Evolutionary conservation across 2,329 filamentous ascomycete genomes (phyloP), one percentile per base, ranked within the genome.

Genomic region (Pyrenophora tritici-repentis): DNA sequence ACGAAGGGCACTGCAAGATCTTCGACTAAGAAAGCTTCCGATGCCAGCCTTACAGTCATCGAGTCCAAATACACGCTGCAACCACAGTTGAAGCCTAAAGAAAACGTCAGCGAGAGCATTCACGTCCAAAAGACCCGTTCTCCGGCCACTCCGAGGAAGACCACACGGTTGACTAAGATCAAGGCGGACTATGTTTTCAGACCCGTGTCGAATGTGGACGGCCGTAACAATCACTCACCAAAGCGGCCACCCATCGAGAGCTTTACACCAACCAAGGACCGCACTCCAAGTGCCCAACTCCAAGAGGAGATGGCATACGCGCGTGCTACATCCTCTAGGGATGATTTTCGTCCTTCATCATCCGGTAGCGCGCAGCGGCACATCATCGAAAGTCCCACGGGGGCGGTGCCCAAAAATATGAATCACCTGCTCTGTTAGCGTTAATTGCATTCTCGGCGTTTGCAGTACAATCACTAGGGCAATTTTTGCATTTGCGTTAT

Each of bases 181-280:
- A 71, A 67, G 37, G 26, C 45, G 9, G 55, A 52, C 4, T 55
- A 50, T 8, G 53, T 61, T 14, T 68, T 73, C 62, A 53, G 52
- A 33, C 64, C 59, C 13, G 42, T 73, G 14, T 68, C 71, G 8
- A 53, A 61, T 12, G 60, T 59, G 6, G 67, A 70, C 32, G 48
- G 54, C n/a, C 67, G 70, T 20, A 68, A 68, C 59, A 73, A 74
- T 29, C 59, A 64, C 12, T 63, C 62, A 2, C 65, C 65, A 7
- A 53, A 61, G 20, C 62, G 66, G 3, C 69, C 69, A 34, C 47
- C 54, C n/a, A 34, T 71, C 4, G 68, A 71, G 38, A 47, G 55
- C 14, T 66, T 71, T 26, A 72, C 68, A 16, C 67, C 67, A 2
- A 48, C 56, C 32, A 70, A 67, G 47, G 47, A 56, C n/a, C 63